Evolutionary conservation across 148 eudicot species (phyloP).

Genomic region (Camellia sinensis): DNA sequence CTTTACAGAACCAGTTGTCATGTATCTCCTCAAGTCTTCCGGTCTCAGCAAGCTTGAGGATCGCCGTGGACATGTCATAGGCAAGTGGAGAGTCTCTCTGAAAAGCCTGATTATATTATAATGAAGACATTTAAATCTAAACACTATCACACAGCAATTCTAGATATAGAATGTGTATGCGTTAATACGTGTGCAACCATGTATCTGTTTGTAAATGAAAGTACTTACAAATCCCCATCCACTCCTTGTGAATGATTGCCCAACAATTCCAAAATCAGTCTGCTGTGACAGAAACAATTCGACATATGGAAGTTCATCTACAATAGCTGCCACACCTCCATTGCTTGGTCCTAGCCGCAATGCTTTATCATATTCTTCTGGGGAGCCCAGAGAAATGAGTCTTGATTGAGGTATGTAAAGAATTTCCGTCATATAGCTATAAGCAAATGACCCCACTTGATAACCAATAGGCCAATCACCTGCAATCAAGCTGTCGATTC

Average conservation of each 20-base stretch:
- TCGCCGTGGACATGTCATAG: constrained; percentile 39
- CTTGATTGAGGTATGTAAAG: constrained; percentile 30
- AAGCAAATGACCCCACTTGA: constrained; percentile 39
- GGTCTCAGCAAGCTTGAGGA: constrained; percentile 43
- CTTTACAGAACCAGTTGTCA: constrained; percentile 29
- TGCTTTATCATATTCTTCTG: constrained; percentile 29
- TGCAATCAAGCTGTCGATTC: constrained; percentile 36
- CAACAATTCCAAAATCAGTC: constrained; percentile 26
- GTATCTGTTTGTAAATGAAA: background rate
- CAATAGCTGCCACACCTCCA: constrained; percentile 43
- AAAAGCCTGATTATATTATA: constrained; percentile 30
- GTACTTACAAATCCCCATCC: constrained; percentile 54
- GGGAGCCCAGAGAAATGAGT: constrained; percentile 20
- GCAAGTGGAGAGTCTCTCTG: constrained; percentile 53
- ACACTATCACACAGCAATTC: background rate
- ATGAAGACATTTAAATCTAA: background rate
- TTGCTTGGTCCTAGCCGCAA: constrained; percentile 26
- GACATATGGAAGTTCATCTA: constrained; percentile 40
- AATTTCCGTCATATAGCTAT: constrained; percentile 24
- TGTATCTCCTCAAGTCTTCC: constrained; percentile 41
- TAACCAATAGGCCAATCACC: constrained; percentile 28
- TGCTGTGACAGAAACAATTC: constrained; percentile 29
- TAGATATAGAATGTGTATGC: background rate
- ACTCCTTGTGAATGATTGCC: constrained; percentile 33
- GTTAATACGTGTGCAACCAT: background rate